Evolutionary conservation across 768 basidiomycete genomes (phyloP), one percentile per base, ranked within the genome.

Genomic region (Tylopilus subfusipes): DNA sequence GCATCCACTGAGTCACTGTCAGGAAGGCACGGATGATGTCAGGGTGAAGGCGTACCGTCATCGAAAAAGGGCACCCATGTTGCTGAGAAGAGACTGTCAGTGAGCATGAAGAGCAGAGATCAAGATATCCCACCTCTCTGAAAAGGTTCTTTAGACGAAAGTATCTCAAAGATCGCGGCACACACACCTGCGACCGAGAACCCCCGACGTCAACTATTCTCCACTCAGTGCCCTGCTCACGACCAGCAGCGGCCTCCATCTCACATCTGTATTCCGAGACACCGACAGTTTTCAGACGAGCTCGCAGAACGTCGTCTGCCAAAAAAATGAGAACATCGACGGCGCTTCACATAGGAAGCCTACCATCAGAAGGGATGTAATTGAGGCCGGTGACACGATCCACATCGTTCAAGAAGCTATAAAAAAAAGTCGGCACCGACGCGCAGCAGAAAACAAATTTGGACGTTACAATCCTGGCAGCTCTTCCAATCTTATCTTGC

Each of bases 191-290:
- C 46, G 77, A 78, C 47, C 78, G 70, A 54, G 78, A 78, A 52
- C 79, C 79, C 18, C 79, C 79, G 38, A 81, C 79, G 53, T 81
- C 79, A 42, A 80, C 74, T 63, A 81, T 80, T 52, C 80, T 72
- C 79, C 79, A 81, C 54, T 82, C 77, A 2, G 79, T 75, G 13
- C 80, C 79, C 46, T 75, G 73, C 56, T 81, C 80, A 30, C 75
- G 71, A 21, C 80, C 73, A 25, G 73, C 74, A 6, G 73, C 76
- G 10, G 84, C 79, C 62, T 79, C 89, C 85, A 91, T 89, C 72
- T 88, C 83, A 59, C 90, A 91, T 68, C 79, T 84, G 71, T 91
- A 89, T 68, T 91, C 89, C 4, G 85, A 84, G 9, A 90, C 88
- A 10, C 89, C 89, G 33, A 92, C 85, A 0, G 80, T 82, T 65